These are phyloP conservation scores for Neoascochyta sp. DNA, from an alignment of 2,329 filamentous ascomycete genomes.

Conservation along the genomic window DNA sequence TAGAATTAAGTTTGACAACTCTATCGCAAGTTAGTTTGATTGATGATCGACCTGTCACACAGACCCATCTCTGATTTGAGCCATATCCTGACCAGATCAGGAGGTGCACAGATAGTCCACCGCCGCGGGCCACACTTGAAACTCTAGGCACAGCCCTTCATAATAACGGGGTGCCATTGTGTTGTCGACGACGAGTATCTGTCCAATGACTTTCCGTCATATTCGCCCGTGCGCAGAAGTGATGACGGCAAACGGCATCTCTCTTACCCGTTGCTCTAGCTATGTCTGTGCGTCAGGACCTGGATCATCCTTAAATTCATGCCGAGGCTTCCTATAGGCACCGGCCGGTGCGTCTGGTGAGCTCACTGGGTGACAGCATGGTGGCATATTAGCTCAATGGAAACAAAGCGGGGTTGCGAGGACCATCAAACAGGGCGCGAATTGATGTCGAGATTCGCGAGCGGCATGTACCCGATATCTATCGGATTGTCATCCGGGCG, in stretches of 20 bases:
- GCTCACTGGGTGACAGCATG: background rate
- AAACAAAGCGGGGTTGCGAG: constrained; percentile 1
- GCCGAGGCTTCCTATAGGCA: constrained; percentile 3
- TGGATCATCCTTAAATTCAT: constrained; percentile 2
- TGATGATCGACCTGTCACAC: constrained; percentile 1
- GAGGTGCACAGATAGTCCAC: background rate
- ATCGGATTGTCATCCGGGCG: background rate
- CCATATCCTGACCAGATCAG: background rate
- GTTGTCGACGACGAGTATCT: background rate
- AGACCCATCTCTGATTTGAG: constrained; percentile 1
- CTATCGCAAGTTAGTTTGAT: background rate
- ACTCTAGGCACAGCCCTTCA: no score
- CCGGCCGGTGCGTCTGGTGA: constrained; percentile 1
- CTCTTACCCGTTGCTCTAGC: constrained; percentile 1
- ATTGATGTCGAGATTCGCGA: no score
- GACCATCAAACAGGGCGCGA: background rate
- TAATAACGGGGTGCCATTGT: background rate
- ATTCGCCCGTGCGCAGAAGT: background rate
- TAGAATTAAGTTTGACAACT: background rate
- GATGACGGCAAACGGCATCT: background rate
- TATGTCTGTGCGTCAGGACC: constrained; percentile 1
- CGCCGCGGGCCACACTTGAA: background rate
- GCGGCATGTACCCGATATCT: no score
- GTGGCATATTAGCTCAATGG: background rate
- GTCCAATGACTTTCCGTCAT: constrained; percentile 1